These are phyloP conservation scores for Ceratobasidium sp. DNA, from an alignment of 1,284 basidiomycete species.

Conservation along the genomic window DNA sequence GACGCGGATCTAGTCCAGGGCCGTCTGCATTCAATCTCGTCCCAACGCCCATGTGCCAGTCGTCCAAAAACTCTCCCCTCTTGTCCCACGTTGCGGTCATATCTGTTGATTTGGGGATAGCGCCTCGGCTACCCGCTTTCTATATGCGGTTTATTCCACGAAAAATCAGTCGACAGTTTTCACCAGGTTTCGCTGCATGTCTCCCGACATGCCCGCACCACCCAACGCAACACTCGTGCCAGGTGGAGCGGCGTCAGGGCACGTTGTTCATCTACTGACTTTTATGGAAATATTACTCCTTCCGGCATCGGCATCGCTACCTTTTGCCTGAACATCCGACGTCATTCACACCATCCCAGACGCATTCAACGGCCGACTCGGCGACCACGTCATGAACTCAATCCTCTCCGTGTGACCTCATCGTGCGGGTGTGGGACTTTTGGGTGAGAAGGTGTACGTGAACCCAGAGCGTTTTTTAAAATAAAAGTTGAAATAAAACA, in stretches of 20 bases:
- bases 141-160: neutral
- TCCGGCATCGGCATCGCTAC: neutral
- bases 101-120: neutral
- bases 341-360: neutral
- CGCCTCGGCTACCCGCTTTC: neutral
- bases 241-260: too few species aligned
- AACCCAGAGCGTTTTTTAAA: neutral
- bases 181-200: neutral
- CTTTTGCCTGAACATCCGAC: neutral
- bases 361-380: neutral
- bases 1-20: conserved; percentile 4
- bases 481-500: neutral
- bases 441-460: neutral
- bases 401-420: neutral
- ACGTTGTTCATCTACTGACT: too few species aligned
- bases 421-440: neutral
- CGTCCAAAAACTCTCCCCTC: neutral
- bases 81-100: conserved; percentile 7
- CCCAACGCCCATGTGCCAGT: neutral
- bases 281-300: too few species aligned
- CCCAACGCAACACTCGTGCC: neutral
- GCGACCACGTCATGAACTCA: neutral
- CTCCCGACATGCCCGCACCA: neutral
- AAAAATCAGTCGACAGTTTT: neutral
- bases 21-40: neutral